phyloP scores from a whole-genome alignment of 2,329 filamentous ascomycete genomes.

The Ramularia endophylla region DNA sequence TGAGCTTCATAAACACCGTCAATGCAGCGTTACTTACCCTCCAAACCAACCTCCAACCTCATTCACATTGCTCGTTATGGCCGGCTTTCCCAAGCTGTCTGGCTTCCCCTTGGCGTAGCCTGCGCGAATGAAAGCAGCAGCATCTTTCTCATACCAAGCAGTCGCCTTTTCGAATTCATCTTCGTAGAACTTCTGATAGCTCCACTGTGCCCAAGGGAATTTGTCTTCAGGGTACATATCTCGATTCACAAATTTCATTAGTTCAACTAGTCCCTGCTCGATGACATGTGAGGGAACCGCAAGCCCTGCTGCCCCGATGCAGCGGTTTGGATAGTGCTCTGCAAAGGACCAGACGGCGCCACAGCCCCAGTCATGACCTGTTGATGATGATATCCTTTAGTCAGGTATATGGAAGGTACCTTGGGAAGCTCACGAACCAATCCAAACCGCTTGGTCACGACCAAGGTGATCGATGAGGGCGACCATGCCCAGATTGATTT shows the following conservation, averaged over 20 bases:
- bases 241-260: slow-evolving; percentile 36
- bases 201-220: slow-evolving; percentile 34
- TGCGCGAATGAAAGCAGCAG: slow-evolving; percentile 23
- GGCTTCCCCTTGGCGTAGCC: slow-evolving; percentile 25
- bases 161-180: slow-evolving; percentile 21
- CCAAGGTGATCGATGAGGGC: slow-evolving; percentile 37
- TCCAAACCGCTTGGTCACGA: slow-evolving; percentile 41
- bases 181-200: slow-evolving; percentile 32
- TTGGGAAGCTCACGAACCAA: too few species aligned
- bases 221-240: slow-evolving; percentile 42
- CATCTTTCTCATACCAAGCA: slow-evolving; percentile 15
- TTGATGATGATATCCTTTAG: too few species aligned
- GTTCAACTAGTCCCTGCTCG: slow-evolving; percentile 36
- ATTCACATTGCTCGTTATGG: slow-evolving; percentile 13
- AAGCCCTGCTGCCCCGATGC: slow-evolving; percentile 25
- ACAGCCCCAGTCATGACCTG: slow-evolving; percentile 39
- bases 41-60: slow-evolving; percentile 31
- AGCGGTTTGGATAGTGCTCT: slow-evolving; percentile 28
- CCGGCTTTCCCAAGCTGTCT: slow-evolving; percentile 23
- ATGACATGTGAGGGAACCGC: slow-evolving; percentile 39
- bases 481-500: slow-evolving; percentile 26
- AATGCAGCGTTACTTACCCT: too few species aligned
- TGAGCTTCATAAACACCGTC: too few species aligned
- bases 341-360: slow-evolving; percentile 26
- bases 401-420: too few species aligned